These are phyloP conservation scores for Boehmeria nivea DNA, from an alignment of 306 rosid species.

Conservation along the genomic window DNA sequence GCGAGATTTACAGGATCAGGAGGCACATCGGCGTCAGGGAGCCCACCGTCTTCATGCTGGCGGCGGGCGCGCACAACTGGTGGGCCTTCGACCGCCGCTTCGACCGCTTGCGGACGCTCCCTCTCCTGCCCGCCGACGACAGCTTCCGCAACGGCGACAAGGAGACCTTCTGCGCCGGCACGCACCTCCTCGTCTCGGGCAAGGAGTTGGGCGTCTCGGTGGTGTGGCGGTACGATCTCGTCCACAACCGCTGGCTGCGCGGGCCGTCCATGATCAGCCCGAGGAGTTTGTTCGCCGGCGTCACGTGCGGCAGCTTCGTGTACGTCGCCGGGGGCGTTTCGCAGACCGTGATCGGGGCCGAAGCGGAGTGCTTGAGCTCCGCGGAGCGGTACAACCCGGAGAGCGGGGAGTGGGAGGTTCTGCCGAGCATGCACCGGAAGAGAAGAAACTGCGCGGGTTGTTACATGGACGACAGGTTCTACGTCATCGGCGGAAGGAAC, in stretches of 20 bases:
- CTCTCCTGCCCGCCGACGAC: constrained; percentile 47
- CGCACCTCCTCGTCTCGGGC: constrained; percentile 69
- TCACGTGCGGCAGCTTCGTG: constrained; percentile 52
- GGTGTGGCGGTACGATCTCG: constrained; percentile 54
- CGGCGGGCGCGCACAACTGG: constrained; percentile 64
- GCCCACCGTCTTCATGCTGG: constrained; percentile 65
- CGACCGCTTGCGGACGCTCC: constrained; percentile 48
- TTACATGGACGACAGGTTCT: constrained; percentile 66
- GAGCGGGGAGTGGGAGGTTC: constrained; percentile 46
- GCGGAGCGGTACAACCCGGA: constrained; percentile 59
- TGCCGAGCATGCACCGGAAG: constrained; percentile 53
- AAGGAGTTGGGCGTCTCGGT: constrained; percentile 46
- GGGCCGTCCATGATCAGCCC: constrained; percentile 70
- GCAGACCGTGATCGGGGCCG: constrained; percentile 26
- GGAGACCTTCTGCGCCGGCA: constrained; percentile 74
- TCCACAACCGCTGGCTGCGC: constrained; percentile 47
- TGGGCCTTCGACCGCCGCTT: constrained; percentile 58
- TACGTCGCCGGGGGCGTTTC: constrained; percentile 69
- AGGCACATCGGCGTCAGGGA: constrained; percentile 50
- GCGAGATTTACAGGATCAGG: constrained; percentile 61
- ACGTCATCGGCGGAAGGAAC: constrained; percentile 73
- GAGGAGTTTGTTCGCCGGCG: constrained; percentile 75
- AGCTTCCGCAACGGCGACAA: constrained; percentile 49
- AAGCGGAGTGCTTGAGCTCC: constrained; percentile 33
- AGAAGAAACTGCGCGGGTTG: constrained; percentile 68